A percentile compares a stretch with the other conserved stretches of the same genome.
phyloP scores from a whole-genome alignment of 75 land plant genomes.

The Picea sitchensis region DNA sequence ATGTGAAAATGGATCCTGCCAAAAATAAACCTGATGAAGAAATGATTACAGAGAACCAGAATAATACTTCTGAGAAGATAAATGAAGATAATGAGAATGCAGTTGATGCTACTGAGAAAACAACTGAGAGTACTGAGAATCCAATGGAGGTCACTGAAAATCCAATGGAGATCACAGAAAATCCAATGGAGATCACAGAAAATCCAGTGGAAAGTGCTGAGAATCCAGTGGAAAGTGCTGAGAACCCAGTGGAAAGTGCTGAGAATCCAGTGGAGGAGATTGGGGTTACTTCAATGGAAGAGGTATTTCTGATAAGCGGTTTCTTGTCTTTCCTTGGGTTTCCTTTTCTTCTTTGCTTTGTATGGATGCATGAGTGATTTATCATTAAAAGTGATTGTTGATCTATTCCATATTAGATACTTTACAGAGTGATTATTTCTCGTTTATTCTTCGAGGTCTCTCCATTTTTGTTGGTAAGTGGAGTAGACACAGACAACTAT shows the following conservation, averaged over 20 bases:
- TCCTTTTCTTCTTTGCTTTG: neutral
- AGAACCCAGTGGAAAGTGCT: neutral
- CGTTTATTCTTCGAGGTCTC: too few relatives aligned
- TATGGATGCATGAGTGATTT: neutral
- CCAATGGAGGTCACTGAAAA: neutral
- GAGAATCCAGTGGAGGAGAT: neutral
- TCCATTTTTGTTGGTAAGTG: too few relatives aligned
- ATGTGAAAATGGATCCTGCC: constrained; percentile 6
- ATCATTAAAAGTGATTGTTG: too few relatives aligned
- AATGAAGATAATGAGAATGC: neutral
- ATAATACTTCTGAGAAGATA: neutral
- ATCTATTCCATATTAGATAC: too few relatives aligned
- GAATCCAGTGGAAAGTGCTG: neutral
- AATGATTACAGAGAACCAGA: constrained; percentile 5
- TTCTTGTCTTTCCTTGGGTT: neutral
- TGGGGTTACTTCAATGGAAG: constrained; percentile 4
- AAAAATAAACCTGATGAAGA: neutral
- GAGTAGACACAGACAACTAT: too few relatives aligned
- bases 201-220: neutral
- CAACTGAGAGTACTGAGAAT: neutral
- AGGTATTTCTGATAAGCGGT: neutral
- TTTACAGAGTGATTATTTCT: too few relatives aligned
- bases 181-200: neutral
- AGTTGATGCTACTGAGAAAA: constrained; percentile 6
- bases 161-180: neutral